Base-by-base conservation (phyloP, 371 early-diverging fungal species). In the Lichtheimia ornata region DNA sequence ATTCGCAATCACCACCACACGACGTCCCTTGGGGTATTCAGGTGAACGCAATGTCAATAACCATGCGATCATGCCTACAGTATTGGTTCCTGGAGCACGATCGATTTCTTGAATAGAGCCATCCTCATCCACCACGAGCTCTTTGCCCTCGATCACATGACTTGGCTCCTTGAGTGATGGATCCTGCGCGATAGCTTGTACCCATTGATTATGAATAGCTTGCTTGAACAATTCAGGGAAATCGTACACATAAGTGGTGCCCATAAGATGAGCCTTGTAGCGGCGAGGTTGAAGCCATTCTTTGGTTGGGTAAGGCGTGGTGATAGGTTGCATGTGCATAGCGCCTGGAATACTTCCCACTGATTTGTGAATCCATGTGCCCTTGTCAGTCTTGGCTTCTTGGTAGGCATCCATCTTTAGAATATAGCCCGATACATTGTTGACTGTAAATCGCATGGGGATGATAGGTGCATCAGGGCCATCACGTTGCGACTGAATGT, bases 221-320 rank as follows among this genome's bases (percentile, higher is more conserved):
- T 91, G 87, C 28, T 90, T 86, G 91, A 98, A 97, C 65, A 98
- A 85, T 61, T 95, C 96, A 9, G 96, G 95, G 88, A 95, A 98
- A 69, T 98, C 98, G 67, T 98, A 97, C 28, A 98, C 94, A 65
- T 96, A 98, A 20, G 98, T 95, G 12, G 98, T 98, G 50, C 96
- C 97, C 92, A 97, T 93, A 65, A 95, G 78, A 63, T 97, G 97
- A 58, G 97, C 98, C 88, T 94, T 93, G 87, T 96, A 95, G 67
- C 98, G 94, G 62, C 93, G 92, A 61, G 97, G 96, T 83, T 97
- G 97, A 59, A 98, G 88, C 86, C 91, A 88, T 74, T 95, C 96
- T 86, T 95, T 96, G 69, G 94, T 91, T 57, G 92, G 89, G 67
- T 97, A 96, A 67, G 91, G 92, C 52, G 89, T 88, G 55, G 84